Evolutionary conservation across 2,329 filamentous ascomycete species (phyloP), one percentile per base, ranked within the genome.

Genomic region (Aspergillus pseudoviridinutans): DNA sequence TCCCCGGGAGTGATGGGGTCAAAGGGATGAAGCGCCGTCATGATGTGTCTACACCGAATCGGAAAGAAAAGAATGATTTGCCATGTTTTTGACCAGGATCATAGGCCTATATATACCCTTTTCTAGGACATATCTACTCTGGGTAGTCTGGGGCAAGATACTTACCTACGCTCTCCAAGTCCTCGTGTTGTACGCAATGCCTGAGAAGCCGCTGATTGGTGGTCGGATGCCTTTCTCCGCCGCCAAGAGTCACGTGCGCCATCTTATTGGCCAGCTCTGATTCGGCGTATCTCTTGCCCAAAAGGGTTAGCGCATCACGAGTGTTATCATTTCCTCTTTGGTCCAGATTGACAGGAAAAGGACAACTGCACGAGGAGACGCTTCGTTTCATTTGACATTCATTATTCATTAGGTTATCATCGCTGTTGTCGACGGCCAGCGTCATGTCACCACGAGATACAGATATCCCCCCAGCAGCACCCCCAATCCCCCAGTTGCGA

Each of bases 1-100:
- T 77, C 75, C 54, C 61, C 68, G 22, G 74, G 71, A 14, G 71
- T 73, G 50, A 76, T 69, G 20, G 74, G 73, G 59, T 76, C 74
- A 55, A 77, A 76, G 10, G 75, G 75, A 62, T 77, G 75, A 38
- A 71, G 60, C 44, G 59, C 61, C 25, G 68, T 50, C 64, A 64
- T 67, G 28, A 44, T 64, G 25, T 25, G 22, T 22, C 22, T 24
- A 17, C 6, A 14, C 5, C 14, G 1, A 7, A 38, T 12, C 12
- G 14, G 27, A 20, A 29, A 6, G 10, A 35, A 20, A 25, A 5
- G 32, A 44, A 9, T 27, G 14, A 8, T 41, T 24, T 25, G 14
- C 5, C n/a, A 10, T 20, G 2, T 7, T 2, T 41, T 22, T 17
- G 47, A 51, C 3, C 25, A 44, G 25, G 24, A 1, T 22, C 42